Conservation (phyloP, 2,329 filamentous ascomycete species). For the Penicillium sp. region DNA sequence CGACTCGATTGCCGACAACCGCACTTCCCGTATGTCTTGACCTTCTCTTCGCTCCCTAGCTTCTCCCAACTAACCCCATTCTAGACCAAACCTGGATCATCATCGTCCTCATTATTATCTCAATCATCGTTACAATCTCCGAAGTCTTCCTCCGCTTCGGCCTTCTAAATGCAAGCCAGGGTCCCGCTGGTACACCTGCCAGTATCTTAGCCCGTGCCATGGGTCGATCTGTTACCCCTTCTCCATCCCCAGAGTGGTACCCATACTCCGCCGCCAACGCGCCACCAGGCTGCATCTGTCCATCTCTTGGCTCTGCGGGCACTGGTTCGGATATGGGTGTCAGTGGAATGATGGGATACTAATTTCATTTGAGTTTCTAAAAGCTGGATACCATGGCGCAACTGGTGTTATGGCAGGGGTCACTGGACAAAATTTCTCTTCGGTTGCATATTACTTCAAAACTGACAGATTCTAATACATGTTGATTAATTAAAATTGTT, state of each 20-base stretch:
- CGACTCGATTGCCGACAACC: conserved; percentile 87
- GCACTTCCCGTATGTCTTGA: conserved; percentile 71
- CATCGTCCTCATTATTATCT: conserved; percentile 87
- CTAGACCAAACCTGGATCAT: conserved; percentile 91
- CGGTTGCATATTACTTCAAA: conserved; percentile 1
- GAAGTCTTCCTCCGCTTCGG: conserved; percentile 86
- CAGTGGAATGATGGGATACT: conserved; percentile 11
- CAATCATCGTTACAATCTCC: conserved; percentile 84
- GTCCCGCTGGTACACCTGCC: conserved; percentile 13
- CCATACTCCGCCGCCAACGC: conserved; percentile 9
- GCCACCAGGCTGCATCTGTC: conserved; percentile 26
- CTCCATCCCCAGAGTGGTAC: conserved; percentile 17
- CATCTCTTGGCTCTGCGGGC: conserved; percentile 13
- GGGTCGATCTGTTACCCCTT: conserved; percentile 17
- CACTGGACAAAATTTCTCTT: not conserved
- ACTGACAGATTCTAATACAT: not conserved
- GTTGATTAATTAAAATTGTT: not conserved
- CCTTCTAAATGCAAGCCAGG: conserved; percentile 56
- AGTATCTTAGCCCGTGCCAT: conserved; percentile 21
- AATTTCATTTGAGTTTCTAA: not conserved
- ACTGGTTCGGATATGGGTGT: conserved; percentile 12
- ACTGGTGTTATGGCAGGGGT: not conserved
- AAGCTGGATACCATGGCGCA: not conserved
- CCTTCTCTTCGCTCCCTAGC: not conserved
- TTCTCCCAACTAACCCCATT: not conserved